Conservation (phyloP, 805 yeast genomes). For the Schwanniomyces pseudopolymorphus region DNA sequence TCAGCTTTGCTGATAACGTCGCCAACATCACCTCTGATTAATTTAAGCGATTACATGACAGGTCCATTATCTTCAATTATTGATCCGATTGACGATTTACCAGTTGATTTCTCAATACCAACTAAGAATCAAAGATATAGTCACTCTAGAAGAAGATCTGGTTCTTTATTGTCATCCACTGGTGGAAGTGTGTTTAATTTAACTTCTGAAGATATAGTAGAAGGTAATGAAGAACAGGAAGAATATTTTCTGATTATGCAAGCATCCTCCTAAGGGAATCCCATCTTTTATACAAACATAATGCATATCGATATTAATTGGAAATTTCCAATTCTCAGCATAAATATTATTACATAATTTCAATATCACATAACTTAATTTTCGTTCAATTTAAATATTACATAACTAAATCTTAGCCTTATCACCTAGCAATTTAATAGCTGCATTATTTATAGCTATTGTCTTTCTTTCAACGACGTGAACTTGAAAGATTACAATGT, state of each 20-base stretch:
- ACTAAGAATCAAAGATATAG: not conserved
- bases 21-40: slow-evolving; percentile 32
- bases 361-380: not conserved
- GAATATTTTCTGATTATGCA: slow-evolving; percentile 4
- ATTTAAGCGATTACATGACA: slow-evolving; percentile 13
- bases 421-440: slow-evolving; percentile 55
- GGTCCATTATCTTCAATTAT: slow-evolving; percentile 17
- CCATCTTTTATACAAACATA: not conserved
- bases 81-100: slow-evolving; percentile 40
- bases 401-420: slow-evolving; percentile 36
- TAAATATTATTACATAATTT: not conserved
- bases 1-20: slow-evolving; percentile 36
- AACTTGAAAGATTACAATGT: slow-evolving; percentile 73
- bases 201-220: slow-evolving; percentile 20
- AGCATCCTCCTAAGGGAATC: not conserved
- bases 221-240: slow-evolving; percentile 22
- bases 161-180: slow-evolving; percentile 20
- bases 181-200: slow-evolving; percentile 22
- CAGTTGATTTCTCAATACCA: slow-evolving; percentile 36
- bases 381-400: not conserved
- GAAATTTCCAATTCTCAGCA: not conserved
- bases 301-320: not conserved
- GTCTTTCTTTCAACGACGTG: slow-evolving; percentile 75
- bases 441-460: slow-evolving; percentile 84
- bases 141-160: slow-evolving; percentile 18